phyloP scores from a whole-genome alignment of 169 alveolate genomes.

The Plasmodium cynomolgi region DNA sequence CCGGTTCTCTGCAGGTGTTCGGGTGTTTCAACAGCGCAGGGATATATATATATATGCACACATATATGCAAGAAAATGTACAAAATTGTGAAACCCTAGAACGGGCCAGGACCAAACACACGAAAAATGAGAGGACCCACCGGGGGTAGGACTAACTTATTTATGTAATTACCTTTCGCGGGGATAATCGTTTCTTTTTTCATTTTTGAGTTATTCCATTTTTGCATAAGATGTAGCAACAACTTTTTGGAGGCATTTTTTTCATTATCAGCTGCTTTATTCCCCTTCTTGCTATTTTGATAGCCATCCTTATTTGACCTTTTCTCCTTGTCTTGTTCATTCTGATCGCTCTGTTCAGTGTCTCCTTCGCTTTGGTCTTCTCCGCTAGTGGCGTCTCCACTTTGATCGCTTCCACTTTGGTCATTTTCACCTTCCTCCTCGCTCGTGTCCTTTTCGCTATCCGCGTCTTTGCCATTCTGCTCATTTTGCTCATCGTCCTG shows the following conservation, averaged over 20 bases:
- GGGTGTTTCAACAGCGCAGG: background rate
- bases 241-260: slow-evolving; percentile 14
- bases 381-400: background rate
- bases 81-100: background rate
- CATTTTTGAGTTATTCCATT: slow-evolving; percentile 3
- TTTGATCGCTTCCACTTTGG: background rate
- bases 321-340: background rate
- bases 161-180: background rate
- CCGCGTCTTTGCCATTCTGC: background rate
- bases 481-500: background rate
- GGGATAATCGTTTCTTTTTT: slow-evolving; percentile 1
- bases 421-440: background rate
- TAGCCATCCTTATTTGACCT: background rate
- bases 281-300: background rate
- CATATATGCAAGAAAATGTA: background rate
- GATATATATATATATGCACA: background rate
- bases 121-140: background rate
- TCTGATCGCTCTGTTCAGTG: background rate
- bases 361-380: background rate
- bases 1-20: background rate
- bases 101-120: background rate
- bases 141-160: background rate
- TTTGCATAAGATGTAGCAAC: slow-evolving; percentile 22
- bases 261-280: slow-evolving; percentile 4
- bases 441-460: background rate